Base-by-base conservation (phyloP, 169 alveolate genomes). In the Plasmodium coatneyi region DNA sequence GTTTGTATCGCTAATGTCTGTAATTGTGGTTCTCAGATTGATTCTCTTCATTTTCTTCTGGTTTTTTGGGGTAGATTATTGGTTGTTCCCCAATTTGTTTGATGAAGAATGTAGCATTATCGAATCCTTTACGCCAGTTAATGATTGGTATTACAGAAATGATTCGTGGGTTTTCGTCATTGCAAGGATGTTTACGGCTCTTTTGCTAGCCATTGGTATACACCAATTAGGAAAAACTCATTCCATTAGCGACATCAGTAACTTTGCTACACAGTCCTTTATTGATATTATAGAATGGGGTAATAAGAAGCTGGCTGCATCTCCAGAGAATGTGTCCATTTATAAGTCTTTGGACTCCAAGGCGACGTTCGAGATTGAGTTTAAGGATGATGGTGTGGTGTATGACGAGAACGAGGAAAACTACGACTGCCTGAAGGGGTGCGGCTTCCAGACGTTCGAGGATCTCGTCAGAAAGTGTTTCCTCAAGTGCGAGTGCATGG, bases 231-330 rank as follows among this genome's bases (percentile, higher is more conserved):
- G 98, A 80, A 97, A 97, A 83, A 97, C 98, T 0, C 98, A 97
- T 71, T 95, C 96, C 34, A 95, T 97, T 22, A 76, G 92, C 28
- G 98, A 97, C 52, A 96, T 97, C 6, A 80, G 96, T n/a, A 94
- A 95, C 43, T 97, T 97, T 79, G 98, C 98, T 28, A 96, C 94
- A 32, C 98, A 97, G 80, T 97, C 98, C 39, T 97, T 96, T 92
- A 60, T 97, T 82, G 98, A 97, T 82, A 96, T 96, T 22, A 82
- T 97, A 25, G 98, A 97, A 56, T 97, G 98, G 98, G 98, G 98
- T 32, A 96, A 96, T 93, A 94, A 97, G 71, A 97, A 97, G 92
- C 89, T 96, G 54, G 92, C 96, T 30, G 97, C 96, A 1, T 71
- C 92, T n/a, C 95, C 95, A 10, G 83, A 52, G 70, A 93, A 46